A percentile compares a stretch with the other conserved stretches of the same genome.
These are phyloP conservation scores for Fusarium denticulatum DNA, from an alignment of 2,329 filamentous ascomycete species.

Conservation along the genomic window DNA sequence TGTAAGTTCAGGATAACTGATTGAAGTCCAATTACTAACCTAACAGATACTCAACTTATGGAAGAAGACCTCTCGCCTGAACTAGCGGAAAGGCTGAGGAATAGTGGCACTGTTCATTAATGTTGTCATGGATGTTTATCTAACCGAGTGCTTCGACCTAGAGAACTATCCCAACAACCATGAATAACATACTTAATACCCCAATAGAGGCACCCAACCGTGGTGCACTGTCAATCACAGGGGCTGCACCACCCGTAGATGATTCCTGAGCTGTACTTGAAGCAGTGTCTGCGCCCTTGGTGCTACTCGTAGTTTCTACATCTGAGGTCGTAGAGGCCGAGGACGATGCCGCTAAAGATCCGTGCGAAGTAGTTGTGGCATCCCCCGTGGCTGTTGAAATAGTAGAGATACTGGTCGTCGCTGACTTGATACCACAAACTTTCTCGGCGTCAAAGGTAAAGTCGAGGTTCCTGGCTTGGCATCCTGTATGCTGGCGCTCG, in stretches of 20 bases:
- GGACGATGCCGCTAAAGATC: neutral
- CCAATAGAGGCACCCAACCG: neutral
- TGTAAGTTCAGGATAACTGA: neutral
- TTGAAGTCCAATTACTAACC: neutral
- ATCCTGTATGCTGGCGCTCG: neutral
- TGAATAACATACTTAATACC: neutral
- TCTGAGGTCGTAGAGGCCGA: neutral
- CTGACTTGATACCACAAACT: neutral
- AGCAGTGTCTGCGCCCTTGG: neutral
- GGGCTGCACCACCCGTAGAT: neutral
- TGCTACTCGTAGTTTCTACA: neutral
- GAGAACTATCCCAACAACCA: neutral
- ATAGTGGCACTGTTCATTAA: neutral
- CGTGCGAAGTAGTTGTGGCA: neutral
- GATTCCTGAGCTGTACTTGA: neutral
- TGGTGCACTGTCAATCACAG: neutral
- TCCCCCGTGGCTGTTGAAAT: no score
- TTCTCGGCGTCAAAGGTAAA: slow-evolving; percentile 1
- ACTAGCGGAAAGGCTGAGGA: fast-evolving
- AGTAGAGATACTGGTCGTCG: fast-evolving
- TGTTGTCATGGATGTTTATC: no score
- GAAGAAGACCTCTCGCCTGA: neutral
- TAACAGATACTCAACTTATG: slow-evolving; percentile 24
- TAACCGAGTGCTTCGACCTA: neutral
- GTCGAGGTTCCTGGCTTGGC: neutral